Conservation (phyloP, 371 early-diverging fungal species). For the Mucor piriformis region DNA sequence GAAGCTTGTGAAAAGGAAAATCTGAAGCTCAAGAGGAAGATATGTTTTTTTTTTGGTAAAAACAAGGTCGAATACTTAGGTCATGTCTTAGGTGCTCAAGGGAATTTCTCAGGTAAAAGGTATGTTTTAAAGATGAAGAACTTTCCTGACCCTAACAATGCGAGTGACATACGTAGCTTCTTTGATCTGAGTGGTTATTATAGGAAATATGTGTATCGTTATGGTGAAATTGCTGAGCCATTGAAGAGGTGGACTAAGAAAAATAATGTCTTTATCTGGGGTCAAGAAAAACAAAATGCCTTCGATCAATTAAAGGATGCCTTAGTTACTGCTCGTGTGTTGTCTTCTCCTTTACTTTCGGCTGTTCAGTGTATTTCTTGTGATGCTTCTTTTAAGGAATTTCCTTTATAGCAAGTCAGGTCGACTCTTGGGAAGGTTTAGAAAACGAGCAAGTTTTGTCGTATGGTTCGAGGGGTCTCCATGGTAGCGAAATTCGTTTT, state of each 20-base stretch:
- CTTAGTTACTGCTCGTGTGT: slow-evolving; percentile 25
- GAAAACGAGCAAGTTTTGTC: no score
- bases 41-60: slow-evolving; percentile 42
- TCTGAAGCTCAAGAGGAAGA: slow-evolving; percentile 39
- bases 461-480: slow-evolving; percentile 10
- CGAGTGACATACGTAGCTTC: slow-evolving; percentile 25
- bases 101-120: slow-evolving; percentile 15
- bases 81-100: slow-evolving; percentile 31
- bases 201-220: slow-evolving; percentile 34
- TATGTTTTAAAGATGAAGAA: slow-evolving; percentile 13
- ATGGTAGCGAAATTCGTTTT: slow-evolving; percentile 15
- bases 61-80: slow-evolving; percentile 36
- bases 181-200: slow-evolving; percentile 39
- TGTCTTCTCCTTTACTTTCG: neutral
- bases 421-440: slow-evolving; percentile 32
- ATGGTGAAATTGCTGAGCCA: no score
- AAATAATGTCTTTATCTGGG: slow-evolving; percentile 22
- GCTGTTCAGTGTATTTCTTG: slow-evolving; percentile 15
- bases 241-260: slow-evolving; percentile 17
- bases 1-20: slow-evolving; percentile 5
- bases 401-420: slow-evolving; percentile 27
- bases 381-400: slow-evolving; percentile 28
- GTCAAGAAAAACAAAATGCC: slow-evolving; percentile 17
- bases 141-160: slow-evolving; percentile 8
- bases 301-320: slow-evolving; percentile 20